Evolutionary conservation across 192 early-diverging fungal genomes (phyloP), one percentile per base, ranked within the genome.

Genomic region (Allomyces arbusculus): DNA sequence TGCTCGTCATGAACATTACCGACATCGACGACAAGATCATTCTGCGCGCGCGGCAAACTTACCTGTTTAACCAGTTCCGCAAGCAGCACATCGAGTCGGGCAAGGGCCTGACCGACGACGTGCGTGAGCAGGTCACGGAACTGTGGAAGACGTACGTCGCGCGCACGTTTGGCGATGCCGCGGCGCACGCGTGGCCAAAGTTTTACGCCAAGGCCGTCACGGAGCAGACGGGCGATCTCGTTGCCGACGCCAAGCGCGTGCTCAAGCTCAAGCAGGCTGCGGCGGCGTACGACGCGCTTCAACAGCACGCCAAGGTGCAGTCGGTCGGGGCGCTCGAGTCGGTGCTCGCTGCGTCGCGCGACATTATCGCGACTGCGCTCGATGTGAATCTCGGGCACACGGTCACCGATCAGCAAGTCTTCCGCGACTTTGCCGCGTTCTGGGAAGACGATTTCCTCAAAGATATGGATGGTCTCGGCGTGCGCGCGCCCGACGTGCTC

Each of bases 1-100:
- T 84, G 55, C 87, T 89, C 74, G 92, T 99, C 24, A 91, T 95
- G 82, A 99, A 99, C 73, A 87, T 99, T 62, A 99, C 95, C 28
- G 95, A 99, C 70, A 91, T 99, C 71, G 95, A 99, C 72, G 95
- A 99, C 72, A 99, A 99, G 87, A 91, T 97, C 69, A 98, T 98
- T 69, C 67, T 88, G 61, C 84, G 84, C 23, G 89, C 92, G 61
- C 86, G 95, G n/a, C 88, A 92, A 58, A 84, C 86, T 65, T 78
- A 89, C 70, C 76, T 98, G 44, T 83, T 85, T 75, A 68, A 75
- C 66, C 70, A 84, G 70, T 84, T 80, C 65, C 63, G 68, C 64
- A 69, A 70, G 44, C 16, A 58, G 50, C 50, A 40, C 44, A 77
- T 82, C 69, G 63, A 65, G 58, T 44, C 69, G 20, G 69, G 65